Evolutionary conservation across 2,329 filamentous ascomycete species (phyloP), one percentile per base, ranked within the genome.

Genomic region (Lojkania enalia): DNA sequence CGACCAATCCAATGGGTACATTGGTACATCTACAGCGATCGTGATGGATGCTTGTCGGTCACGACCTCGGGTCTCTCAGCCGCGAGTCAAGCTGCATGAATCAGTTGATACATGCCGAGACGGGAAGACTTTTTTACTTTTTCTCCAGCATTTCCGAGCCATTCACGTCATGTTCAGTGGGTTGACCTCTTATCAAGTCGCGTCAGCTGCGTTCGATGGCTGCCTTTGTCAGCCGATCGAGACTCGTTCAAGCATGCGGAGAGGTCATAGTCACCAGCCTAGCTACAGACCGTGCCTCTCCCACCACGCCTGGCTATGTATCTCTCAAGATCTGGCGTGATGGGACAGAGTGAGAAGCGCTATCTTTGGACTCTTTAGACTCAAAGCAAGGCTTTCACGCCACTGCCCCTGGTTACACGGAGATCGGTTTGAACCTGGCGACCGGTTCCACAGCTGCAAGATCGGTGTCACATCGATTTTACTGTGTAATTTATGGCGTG

Each of bases 361-460:
- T 50, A 48, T 53, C 42, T 49, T 45, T 51, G 49, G 44, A 19
- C 18, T 31, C 33, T 44, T 38, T 48, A 48, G 41, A 39, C 45
- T 36, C 39, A 44, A 41, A 49, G 49, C 39, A 50, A 37, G 39
- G 42, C 37, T 45, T 31, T 38, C 44, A 49, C 52, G 48, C 56
- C 52, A 55, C 42, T 46, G 37, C 49, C 45, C 38, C 45, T 48
- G 48, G 64, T 66, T 52, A 55, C 59, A 65, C 62, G 46, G 55
- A 55, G 68, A 65, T 64, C 59, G 51, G 52, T 29, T 45, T 58
- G 55, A 55, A 65, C 61, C 63, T 66, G 63, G 58, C 51, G 48
- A 52, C 49, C 58, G 66, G 66, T 66, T 58, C 54, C 62, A 67
- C 63, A 42, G 51, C 65, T 69, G 64, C 64, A 57, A 67, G 66